Conservation (phyloP, 2,329 filamentous ascomycete species). For the Dothiorella sarmentorum region DNA sequence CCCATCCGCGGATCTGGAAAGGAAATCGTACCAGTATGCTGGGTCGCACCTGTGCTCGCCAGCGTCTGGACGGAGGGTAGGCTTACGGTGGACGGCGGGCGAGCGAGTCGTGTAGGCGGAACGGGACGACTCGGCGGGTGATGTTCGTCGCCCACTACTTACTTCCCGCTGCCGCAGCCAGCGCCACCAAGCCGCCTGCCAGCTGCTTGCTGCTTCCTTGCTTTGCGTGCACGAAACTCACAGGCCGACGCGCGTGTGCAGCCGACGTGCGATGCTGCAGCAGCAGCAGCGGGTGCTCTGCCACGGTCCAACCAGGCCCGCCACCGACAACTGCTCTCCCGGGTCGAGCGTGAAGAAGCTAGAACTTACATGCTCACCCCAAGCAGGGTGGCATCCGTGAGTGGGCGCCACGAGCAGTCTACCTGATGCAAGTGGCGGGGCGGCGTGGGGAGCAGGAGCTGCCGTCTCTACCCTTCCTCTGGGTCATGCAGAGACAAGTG, state of each 20-base stretch:
- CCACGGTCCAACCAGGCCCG: too few relatives aligned
- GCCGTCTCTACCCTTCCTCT: background rate
- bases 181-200: too few relatives aligned
- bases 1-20: conserved; percentile 11
- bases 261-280: background rate
- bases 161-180: too few relatives aligned
- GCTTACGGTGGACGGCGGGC: background rate
- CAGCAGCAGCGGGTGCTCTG: background rate
- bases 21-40: background rate
- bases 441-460: background rate
- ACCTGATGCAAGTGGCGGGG: conserved; percentile 8
- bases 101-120: background rate
- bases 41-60: conserved; percentile 11
- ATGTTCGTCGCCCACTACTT: too few relatives aligned
- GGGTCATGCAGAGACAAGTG: conserved; percentile 2
- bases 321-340: too few relatives aligned
- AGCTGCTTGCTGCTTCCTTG: too few relatives aligned
- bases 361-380: background rate
- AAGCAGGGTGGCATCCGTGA: background rate
- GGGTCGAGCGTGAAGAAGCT: conserved; percentile 1
- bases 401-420: conserved; percentile 4
- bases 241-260: background rate
- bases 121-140: background rate
- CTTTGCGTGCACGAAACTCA: background rate
- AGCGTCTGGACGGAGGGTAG: conserved; percentile 1